These are phyloP conservation scores for Luffa acutangula DNA, from an alignment of 306 rosid genomes.

Conservation along the genomic window DNA sequence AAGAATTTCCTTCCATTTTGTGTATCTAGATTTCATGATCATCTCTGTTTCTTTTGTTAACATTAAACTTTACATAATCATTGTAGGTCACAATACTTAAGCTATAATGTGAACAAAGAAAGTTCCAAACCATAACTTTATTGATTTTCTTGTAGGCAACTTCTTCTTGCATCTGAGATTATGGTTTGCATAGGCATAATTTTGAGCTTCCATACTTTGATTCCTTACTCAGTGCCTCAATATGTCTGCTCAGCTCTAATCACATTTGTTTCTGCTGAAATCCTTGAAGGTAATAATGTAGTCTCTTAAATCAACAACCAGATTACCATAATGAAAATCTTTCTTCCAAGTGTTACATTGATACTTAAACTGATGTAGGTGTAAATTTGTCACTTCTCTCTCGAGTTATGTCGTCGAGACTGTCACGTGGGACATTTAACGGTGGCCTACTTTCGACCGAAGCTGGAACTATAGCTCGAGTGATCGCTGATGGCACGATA, in stretches of 20 bases:
- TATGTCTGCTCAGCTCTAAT: conserved; percentile 77
- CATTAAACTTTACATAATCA: too few relatives aligned
- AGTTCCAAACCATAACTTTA: not conserved
- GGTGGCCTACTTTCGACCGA: conserved; percentile 81
- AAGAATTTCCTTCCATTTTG: too few relatives aligned
- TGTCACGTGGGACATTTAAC: conserved; percentile 68
- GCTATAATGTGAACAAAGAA: too few relatives aligned
- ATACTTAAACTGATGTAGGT: conserved; percentile 25
- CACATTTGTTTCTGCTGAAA: conserved; percentile 80
- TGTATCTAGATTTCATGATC: too few relatives aligned
- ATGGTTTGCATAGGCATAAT: conserved; percentile 69
- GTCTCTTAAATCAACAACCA: not conserved
- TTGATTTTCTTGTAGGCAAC: conserved; percentile 46
- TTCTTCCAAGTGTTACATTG: not conserved
- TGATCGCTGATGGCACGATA: conserved; percentile 76
- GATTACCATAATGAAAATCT: not conserved
- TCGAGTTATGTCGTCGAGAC: conserved; percentile 73
- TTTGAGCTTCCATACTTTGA: conserved; percentile 51
- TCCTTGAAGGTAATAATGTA: conserved; percentile 55
- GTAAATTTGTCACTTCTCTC: conserved; percentile 80
- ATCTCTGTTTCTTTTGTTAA: too few relatives aligned
- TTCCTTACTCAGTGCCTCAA: conserved; percentile 56
- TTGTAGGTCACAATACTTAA: too few relatives aligned
- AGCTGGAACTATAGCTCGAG: conserved; percentile 89
- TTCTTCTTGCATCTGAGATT: conserved; percentile 68